These are phyloP conservation scores for Diatrype stigma DNA, from an alignment of 2,329 filamentous ascomycete genomes.

Conservation along the genomic window DNA sequence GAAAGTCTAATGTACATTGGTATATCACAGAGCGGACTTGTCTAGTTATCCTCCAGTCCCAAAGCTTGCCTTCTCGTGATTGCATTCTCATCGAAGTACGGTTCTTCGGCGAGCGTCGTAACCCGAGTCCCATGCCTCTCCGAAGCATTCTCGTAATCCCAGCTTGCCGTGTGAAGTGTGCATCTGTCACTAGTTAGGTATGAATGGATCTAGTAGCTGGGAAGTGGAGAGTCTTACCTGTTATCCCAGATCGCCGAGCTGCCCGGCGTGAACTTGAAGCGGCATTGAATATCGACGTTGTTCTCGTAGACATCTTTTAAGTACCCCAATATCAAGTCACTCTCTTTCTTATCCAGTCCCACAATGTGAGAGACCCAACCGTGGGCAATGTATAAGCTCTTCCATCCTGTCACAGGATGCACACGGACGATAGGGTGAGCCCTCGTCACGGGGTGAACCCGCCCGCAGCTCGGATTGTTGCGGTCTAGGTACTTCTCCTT, in stretches of 20 bases:
- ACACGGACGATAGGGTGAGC: slow-evolving; percentile 65
- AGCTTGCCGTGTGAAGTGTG: slow-evolving; percentile 55
- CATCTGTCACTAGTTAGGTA: slow-evolving; percentile 30
- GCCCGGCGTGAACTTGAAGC: slow-evolving; percentile 47
- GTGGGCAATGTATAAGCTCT: no score
- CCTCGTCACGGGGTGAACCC: slow-evolving; percentile 60
- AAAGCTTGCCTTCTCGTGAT: slow-evolving; percentile 52
- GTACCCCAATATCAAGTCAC: slow-evolving; percentile 53
- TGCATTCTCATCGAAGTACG: slow-evolving; percentile 49
- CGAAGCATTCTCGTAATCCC: slow-evolving; percentile 54
- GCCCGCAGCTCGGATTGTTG: slow-evolving; percentile 32
- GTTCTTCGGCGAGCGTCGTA: slow-evolving; percentile 54
- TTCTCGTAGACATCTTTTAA: slow-evolving; percentile 53
- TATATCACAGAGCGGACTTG: no score
- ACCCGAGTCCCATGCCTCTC: slow-evolving; percentile 57
- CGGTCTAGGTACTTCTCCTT: slow-evolving; percentile 27
- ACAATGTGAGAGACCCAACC: slow-evolving; percentile 35
- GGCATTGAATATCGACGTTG: slow-evolving; percentile 55
- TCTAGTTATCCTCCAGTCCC: slow-evolving; percentile 38
- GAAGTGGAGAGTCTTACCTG: slow-evolving; percentile 24
- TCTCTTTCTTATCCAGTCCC: slow-evolving; percentile 53
- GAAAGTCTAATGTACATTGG: no score
- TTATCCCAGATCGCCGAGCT: slow-evolving; percentile 57
- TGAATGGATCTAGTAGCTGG: not conserved
- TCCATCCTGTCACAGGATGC: slow-evolving; percentile 44